A percentile compares a stretch with the other conserved stretches of the same genome.
Evolutionary conservation across 306 rosid species (phyloP).

Genomic region (Vachellia collinsii): DNA sequence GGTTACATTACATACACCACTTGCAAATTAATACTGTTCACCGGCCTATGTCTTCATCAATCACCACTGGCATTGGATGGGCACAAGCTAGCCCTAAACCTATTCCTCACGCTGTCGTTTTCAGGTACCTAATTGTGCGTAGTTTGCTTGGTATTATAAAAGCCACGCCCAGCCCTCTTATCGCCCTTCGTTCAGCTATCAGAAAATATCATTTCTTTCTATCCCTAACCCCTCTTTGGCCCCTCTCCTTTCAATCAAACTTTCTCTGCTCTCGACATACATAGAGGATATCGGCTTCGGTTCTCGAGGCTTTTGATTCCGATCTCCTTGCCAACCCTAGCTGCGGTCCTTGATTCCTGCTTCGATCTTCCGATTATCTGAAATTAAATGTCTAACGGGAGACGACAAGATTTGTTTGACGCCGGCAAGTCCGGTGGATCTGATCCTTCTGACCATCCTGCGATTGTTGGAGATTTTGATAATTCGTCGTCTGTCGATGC

Average conservation of each 20-base stretch:
- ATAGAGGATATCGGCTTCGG: slow-evolving; percentile 6
- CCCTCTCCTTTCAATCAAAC: background rate
- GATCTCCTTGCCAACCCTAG: slow-evolving; percentile 17
- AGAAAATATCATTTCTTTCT: slow-evolving; percentile 39
- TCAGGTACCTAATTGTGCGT: slow-evolving; percentile 20
- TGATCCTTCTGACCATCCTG: slow-evolving; percentile 45
- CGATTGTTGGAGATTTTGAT: slow-evolving; percentile 47
- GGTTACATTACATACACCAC: background rate
- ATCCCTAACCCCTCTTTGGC: background rate
- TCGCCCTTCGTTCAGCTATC: background rate
- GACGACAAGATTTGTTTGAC: slow-evolving; percentile 50
- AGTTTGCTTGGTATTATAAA: slow-evolving; percentile 34
- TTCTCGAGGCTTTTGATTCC: slow-evolving; percentile 22
- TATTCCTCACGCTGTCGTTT: slow-evolving; percentile 38
- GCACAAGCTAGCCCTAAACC: background rate
- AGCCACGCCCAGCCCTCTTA: background rate
- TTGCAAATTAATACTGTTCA: background rate
- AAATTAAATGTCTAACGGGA: slow-evolving; percentile 52
- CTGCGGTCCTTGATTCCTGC: slow-evolving; percentile 27
- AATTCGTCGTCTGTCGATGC: slow-evolving; percentile 48
- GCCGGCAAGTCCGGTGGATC: slow-evolving; percentile 31
- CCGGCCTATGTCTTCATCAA: background rate
- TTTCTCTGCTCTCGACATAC: slow-evolving; percentile 30
- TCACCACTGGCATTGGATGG: background rate
- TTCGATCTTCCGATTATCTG: slow-evolving; percentile 2